phyloP scores from a whole-genome alignment of 148 eudicot genomes.

The Rhododendron molle region DNA sequence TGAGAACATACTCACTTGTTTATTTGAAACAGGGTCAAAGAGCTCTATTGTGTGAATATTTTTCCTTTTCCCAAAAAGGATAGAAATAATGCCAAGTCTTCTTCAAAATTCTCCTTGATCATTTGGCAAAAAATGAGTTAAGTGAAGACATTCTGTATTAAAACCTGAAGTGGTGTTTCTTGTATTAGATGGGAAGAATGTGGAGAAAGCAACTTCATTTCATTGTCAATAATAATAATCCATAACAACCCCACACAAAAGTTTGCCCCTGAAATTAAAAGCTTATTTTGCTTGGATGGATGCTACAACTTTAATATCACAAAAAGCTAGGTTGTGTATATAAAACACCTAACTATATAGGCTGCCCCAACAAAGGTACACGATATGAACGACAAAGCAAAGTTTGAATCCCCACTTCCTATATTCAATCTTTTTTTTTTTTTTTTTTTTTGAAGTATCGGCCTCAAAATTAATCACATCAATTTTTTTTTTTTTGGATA shows the following conservation, averaged over 20 bases:
- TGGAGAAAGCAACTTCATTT: slow-evolving; percentile 10
- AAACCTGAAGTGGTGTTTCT: background rate
- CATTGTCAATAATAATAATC: background rate
- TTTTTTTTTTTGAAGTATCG: too few relatives aligned
- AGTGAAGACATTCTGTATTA: background rate
- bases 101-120: background rate
- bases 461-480: background rate
- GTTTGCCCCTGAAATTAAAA: background rate
- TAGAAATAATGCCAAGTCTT: background rate
- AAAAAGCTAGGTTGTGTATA: background rate
- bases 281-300: background rate
- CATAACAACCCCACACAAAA: slow-evolving; percentile 10
- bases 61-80: background rate
- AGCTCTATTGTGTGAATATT: background rate
- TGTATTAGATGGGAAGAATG: slow-evolving; percentile 10
- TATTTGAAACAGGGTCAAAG: background rate
- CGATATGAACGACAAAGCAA: background rate
- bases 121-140: background rate
- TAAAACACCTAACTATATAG: background rate
- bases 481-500: too few relatives aligned
- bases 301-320: background rate
- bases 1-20: too few relatives aligned
- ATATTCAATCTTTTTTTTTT: background rate
- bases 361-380: background rate
- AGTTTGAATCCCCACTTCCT: background rate